phyloP scores from a whole-genome alignment of 352 stramenopile species.

The Pythium utonaiense region DNA sequence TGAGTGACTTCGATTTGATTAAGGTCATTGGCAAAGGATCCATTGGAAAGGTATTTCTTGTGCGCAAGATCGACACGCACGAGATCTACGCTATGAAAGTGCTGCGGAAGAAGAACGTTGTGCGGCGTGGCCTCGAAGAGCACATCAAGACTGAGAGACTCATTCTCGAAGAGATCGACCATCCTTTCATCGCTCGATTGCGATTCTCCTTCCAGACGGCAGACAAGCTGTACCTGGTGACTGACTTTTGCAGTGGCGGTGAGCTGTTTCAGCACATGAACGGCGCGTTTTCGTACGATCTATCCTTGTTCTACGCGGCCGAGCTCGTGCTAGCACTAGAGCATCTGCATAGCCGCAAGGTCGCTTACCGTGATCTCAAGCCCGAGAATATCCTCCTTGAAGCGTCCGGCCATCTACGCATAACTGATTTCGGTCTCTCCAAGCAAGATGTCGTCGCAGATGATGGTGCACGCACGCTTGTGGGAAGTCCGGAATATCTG shows the following conservation, averaged over 20 bases:
- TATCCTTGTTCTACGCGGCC: conserved; percentile 92
- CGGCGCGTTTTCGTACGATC: conserved; percentile 58
- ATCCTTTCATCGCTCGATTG: conserved; percentile 98
- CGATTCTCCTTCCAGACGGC: conserved; percentile 97
- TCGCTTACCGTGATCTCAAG: conserved; percentile 97
- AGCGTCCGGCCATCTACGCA: conserved; percentile 90
- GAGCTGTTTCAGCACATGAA: conserved; percentile 99
- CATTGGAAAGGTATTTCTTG: conserved; percentile 90
- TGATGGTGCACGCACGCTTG: conserved; percentile 59
- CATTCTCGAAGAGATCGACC: conserved; percentile 96
- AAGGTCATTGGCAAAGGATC: conserved; percentile 78
- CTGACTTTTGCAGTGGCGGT: conserved; percentile 90
- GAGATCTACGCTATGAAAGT: conserved; percentile 98
- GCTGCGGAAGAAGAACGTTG: conserved; percentile 94
- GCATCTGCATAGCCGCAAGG: conserved; percentile 92
- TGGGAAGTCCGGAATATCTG: conserved; percentile 89
- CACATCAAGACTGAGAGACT: conserved; percentile 96
- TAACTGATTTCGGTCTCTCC: conserved; percentile 96
- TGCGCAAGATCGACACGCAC: conserved; percentile 84
- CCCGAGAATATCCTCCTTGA: conserved; percentile 94
- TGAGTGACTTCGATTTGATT: conserved; percentile 84
- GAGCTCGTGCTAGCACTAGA: conserved; percentile 95
- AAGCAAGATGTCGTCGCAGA: conserved; percentile 76
- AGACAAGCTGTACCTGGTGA: conserved; percentile 87
- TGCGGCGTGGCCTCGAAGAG: conserved; percentile 91